phyloP scores from a whole-genome alignment of 306 rosid species.

The Pyrus betulifolia region DNA sequence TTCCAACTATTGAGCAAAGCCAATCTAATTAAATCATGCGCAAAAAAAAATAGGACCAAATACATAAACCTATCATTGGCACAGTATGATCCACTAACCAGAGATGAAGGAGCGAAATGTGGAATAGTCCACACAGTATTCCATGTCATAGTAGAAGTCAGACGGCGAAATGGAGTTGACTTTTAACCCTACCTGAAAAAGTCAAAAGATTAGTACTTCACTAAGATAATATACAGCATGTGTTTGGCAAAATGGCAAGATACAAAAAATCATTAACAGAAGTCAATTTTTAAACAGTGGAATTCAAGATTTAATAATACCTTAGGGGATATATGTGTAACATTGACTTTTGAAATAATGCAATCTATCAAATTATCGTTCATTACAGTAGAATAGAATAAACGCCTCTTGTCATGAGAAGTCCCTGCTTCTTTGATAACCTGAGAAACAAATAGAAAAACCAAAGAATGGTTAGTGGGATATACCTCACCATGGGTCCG shows the following conservation, averaged over 20 bases:
- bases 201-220: neutral
- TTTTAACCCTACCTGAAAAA: conserved; percentile 57
- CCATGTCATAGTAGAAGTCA: conserved; percentile 86
- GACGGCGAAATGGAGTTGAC: conserved; percentile 34
- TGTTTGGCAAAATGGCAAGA: neutral
- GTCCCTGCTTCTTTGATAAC: conserved; percentile 58
- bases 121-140: conserved; percentile 84
- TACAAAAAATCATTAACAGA: neutral
- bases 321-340: conserved; percentile 52
- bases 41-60: neutral
- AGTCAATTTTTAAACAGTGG: neutral
- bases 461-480: conserved; percentile 8
- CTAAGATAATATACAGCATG: neutral
- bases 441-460: conserved; percentile 36
- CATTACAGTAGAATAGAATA: conserved; percentile 85
- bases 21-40: neutral
- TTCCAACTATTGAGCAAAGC: neutral
- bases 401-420: conserved; percentile 80
- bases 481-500: neutral
- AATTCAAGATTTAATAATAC: conserved; percentile 29
- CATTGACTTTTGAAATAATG: conserved; percentile 57
- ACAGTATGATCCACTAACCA: conserved; percentile 29
- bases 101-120: conserved; percentile 53
- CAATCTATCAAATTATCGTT: conserved; percentile 79
- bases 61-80: neutral